Evolutionary conservation across 768 basidiomycete genomes (phyloP), one percentile per base, ranked within the genome.

Genomic region (Dioszegia aurantiaca): DNA sequence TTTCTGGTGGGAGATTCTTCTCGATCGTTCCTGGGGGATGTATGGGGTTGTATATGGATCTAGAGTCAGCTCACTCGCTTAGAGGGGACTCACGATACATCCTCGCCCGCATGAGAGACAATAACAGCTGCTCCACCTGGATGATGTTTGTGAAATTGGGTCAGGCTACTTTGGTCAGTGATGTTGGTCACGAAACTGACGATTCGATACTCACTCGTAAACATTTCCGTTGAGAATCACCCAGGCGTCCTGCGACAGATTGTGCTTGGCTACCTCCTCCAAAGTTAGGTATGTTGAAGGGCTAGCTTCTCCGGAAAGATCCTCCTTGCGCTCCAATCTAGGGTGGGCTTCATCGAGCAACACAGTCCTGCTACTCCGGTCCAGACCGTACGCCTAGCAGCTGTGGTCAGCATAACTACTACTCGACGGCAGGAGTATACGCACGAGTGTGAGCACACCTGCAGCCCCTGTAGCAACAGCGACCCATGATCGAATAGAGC

Each of bases 41-140:
- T n/a, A 76, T 19, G 4, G 70, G 61, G 19, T 62, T 63, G 63
- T 63, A 76, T 4, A 74, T 51, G 24, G 58, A 55, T 12, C 73
- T 63, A 46, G 10, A 14, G 17, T 14, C 21, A 56, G 21, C 28
- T 23, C 40, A 45, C 12, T 19, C 6, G 33, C 33, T 33, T 33
- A 33, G 33, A 33, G 17, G 21, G 17, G 2, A 72, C 71, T 66
- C 46, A 75, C 73, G 72, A 67, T 4, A 71, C 72, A 55, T 76
- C 74, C 36, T 52, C 57, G 5, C 74, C 74, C 2, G 72, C 74
- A 53, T 76, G 69, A 8, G 59, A 43, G 1, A 76, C 56, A 24
- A 76, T 74, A 45, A 74, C 55, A 16, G 55, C 55, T n/a, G 74
- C 62, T 33, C 74, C 74, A 0, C 74, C 74, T 16, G 74, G 74